These are phyloP conservation scores for Hymenoscyphus occultus DNA, from an alignment of 2,329 filamentous ascomycete genomes.

Conservation along the genomic window DNA sequence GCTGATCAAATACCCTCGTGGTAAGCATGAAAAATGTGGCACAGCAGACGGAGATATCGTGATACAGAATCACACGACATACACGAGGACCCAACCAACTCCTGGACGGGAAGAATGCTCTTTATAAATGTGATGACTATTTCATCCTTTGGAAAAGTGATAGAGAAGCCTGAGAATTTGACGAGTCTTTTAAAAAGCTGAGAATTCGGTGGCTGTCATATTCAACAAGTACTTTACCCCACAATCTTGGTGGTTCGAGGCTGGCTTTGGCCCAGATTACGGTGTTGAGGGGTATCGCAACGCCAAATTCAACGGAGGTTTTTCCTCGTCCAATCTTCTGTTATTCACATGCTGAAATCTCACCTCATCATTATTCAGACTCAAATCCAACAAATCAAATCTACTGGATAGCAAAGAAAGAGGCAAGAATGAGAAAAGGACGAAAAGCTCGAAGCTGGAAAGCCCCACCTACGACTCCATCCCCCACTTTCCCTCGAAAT, in stretches of 20 bases:
- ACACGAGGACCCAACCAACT: background rate
- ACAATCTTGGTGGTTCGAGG: background rate
- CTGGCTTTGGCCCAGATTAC: background rate
- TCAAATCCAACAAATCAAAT: background rate
- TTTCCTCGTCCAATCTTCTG: background rate
- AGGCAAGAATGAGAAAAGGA: background rate
- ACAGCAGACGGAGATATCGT: background rate
- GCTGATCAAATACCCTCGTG: background rate
- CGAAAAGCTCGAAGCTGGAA: background rate
- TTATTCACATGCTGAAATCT: background rate
- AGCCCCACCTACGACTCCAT: background rate
- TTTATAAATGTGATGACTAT: background rate
- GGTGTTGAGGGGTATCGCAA: background rate
- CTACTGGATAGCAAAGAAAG: background rate
- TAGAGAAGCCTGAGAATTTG: background rate
- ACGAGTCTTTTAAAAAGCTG: background rate
- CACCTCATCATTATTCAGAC: background rate
- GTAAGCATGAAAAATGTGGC: background rate
- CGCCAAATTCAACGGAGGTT: background rate
- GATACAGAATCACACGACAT: background rate
- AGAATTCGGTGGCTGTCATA: background rate
- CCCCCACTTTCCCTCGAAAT: background rate
- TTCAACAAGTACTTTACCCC: background rate
- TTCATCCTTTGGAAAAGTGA: background rate
- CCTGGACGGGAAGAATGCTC: background rate